Conservation (phyloP, 108 stramenopile genomes). For the Parietichytrium sp. region DNA sequence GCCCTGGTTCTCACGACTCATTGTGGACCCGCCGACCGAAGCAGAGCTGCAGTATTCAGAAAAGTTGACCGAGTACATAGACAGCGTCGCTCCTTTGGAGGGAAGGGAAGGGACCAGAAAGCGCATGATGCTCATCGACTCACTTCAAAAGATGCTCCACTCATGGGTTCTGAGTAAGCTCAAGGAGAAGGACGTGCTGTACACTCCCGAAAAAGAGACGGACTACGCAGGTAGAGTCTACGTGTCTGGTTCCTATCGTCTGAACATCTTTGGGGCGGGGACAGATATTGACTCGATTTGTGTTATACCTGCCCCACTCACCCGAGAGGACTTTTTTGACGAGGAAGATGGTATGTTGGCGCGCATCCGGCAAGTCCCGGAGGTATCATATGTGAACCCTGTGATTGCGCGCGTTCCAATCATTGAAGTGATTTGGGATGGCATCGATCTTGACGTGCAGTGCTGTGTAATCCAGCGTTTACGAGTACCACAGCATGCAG, state of each 20-base stretch:
- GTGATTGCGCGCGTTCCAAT: constrained; percentile 90
- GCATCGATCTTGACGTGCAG: constrained; percentile 91
- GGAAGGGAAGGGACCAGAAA: background rate
- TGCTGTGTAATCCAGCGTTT: constrained; percentile 81
- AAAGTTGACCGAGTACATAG: constrained; percentile 1
- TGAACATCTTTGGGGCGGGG: constrained; percentile 92
- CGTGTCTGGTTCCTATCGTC: constrained; percentile 82
- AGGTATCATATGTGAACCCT: constrained; percentile 84
- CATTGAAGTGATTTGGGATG: constrained; percentile 94
- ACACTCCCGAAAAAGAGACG: background rate
- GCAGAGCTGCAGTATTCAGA: background rate
- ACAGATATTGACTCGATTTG: constrained; percentile 86
- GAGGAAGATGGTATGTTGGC: constrained; percentile 69
- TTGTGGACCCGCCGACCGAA: constrained; percentile 6
- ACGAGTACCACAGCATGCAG: constrained; percentile 63
- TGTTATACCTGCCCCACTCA: constrained; percentile 81
- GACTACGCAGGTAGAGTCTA: constrained; percentile 42
- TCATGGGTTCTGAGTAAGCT: constrained; percentile 23
- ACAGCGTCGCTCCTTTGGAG: background rate
- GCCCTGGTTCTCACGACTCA: constrained; percentile 20
- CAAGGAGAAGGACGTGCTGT: background rate
- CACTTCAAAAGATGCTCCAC: constrained; percentile 9
- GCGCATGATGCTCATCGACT: background rate
- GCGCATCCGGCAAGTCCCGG: constrained; percentile 72
- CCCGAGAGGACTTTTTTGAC: constrained; percentile 84